Conservation (phyloP, 2,329 filamentous ascomycete species). For the Beauveria asiatica region DNA sequence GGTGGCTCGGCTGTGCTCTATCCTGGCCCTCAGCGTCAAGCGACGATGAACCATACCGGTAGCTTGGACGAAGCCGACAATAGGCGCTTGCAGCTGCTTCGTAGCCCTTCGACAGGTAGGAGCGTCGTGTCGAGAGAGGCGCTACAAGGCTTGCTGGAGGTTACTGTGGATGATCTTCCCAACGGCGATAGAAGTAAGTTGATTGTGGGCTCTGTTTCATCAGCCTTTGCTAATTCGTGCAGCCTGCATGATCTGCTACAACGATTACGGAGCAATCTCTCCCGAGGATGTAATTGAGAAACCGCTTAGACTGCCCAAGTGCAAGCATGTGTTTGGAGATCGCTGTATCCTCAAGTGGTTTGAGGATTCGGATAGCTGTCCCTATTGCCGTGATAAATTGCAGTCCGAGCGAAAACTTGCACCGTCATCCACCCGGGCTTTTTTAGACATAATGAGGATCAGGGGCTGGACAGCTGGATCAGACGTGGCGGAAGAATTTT, state of each 20-base stretch:
- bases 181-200: slow-evolving; percentile 41
- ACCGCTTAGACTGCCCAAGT: slow-evolving; percentile 50
- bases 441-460: slow-evolving; percentile 24
- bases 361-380: slow-evolving; percentile 52
- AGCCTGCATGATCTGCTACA: slow-evolving; percentile 59
- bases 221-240: not conserved
- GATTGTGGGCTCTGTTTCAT: slow-evolving; percentile 10
- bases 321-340: slow-evolving; percentile 56
- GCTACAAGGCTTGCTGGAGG: slow-evolving; percentile 36
- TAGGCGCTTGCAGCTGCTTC: slow-evolving; percentile 36
- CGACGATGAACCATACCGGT: slow-evolving; percentile 10
- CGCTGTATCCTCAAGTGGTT: slow-evolving; percentile 60
- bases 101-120: slow-evolving; percentile 35
- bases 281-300: slow-evolving; percentile 50
- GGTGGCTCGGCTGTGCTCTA: not conserved
- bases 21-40: slow-evolving; percentile 2
- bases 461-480: slow-evolving; percentile 12
- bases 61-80: slow-evolving; percentile 26
- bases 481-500: not conserved
- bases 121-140: slow-evolving; percentile 40
- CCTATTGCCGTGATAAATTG: slow-evolving; percentile 55
- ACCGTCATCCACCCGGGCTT: slow-evolving; percentile 18
- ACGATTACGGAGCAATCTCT: slow-evolving; percentile 47
- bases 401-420: slow-evolving; percentile 35
- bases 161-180: slow-evolving; percentile 35